Conservation (phyloP, 305 asterid genomes). For the Rubia occidens region DNA sequence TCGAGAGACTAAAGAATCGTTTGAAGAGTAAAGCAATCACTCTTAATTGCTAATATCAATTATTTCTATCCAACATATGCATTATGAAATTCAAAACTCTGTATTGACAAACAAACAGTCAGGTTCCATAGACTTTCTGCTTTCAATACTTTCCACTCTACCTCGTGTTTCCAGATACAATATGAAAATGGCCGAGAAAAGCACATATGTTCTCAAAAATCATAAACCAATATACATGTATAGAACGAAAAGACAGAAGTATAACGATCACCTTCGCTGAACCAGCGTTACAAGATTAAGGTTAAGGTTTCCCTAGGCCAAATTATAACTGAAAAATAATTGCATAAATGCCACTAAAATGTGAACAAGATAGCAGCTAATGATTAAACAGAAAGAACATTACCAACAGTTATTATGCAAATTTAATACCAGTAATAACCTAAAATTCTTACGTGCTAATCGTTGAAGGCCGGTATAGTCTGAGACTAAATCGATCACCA, state of each 20-base stretch:
- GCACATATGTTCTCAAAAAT: not conserved
- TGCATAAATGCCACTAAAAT: not conserved
- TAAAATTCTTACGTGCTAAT: constrained; percentile 60
- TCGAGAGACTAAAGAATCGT: not conserved
- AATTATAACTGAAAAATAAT: not conserved
- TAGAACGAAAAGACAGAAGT: constrained; percentile 1
- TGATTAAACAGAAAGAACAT: not conserved
- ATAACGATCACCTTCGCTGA: constrained; percentile 4
- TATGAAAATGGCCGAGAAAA: not conserved
- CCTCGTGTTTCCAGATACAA: constrained; percentile 25
- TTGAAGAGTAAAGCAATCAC: not conserved
- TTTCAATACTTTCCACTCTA: constrained; percentile 27
- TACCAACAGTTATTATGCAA: not conserved
- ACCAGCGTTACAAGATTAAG: constrained; percentile 7
- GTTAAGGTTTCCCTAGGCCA: no score
- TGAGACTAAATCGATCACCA: constrained; percentile 49
- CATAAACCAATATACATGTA: not conserved
- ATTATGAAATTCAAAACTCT: not conserved
- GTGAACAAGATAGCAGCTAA: not conserved
- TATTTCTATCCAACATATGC: not conserved
- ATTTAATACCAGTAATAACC: not conserved
- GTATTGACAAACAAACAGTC: not conserved
- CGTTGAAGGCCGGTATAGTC: constrained; percentile 85
- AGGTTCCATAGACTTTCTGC: not conserved
- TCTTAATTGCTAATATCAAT: not conserved